Evolutionary conservation across 768 basidiomycete genomes (phyloP), one percentile per base, ranked within the genome.

Genomic region (Boletus edulis): DNA sequence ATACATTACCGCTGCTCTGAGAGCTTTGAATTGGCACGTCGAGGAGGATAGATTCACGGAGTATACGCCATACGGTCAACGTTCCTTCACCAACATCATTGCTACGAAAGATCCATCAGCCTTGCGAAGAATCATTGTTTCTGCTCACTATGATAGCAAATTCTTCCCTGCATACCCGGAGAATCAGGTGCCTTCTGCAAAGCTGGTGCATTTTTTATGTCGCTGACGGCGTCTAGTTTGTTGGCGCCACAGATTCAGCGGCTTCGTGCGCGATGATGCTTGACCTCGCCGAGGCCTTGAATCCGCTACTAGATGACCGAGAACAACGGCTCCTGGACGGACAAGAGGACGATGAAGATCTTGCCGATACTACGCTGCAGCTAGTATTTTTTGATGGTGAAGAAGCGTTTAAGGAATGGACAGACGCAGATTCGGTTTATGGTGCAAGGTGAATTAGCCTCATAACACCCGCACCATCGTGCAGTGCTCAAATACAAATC

Each of bases 301-400:
- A 90, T 56, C 84, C 84, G 0, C 73, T 95, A 39, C 71, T 98
- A 17, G 78, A 88, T 34, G 74, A 77, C 13, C 80, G 87, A 22
- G 73, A 78, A 42, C 73, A 79, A 51, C 77, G 82, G 31, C 58
- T 88, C 7, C 79, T 82, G 31, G 76, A 77, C 3, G 85, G 75
- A 0, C 66, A 75, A 15, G 83, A 84, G 51, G 84, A 85, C 13
- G 84, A 86, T n/a, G 91, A 91, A 41, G 89, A 92, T 50, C 74
- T 86, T 14, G 83, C 83, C 0, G 88, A 91, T 53, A 92, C 89
- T 18, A 96, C 95, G 4, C 72, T 99, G 10, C 94, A 97, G 67
- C 75, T 98, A 10, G 79, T 99, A 11, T 96, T 98, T 68, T 96
- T 99, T 55, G 97, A 99, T 64, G 97, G 97, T 3, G 97, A 99